Percentiles rank a stretch among this genome's conserved stretches.
phyloP scores from a whole-genome alignment of 2,329 filamentous ascomycete genomes.

The Colletotrichum australisinense region DNA sequence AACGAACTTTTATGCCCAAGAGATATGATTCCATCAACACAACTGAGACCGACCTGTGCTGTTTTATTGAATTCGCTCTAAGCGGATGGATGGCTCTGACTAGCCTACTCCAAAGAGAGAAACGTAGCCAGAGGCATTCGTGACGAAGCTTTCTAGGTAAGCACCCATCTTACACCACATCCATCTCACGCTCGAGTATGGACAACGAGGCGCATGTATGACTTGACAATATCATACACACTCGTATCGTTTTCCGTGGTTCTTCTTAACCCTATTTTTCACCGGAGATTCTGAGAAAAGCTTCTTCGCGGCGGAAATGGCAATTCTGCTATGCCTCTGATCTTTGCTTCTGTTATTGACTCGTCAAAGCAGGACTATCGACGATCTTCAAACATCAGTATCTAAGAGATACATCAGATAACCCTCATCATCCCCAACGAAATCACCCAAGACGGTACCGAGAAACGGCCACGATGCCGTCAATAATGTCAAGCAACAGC shows the following conservation, averaged over 20 bases:
- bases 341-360: not conserved
- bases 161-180: not conserved
- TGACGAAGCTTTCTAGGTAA: too few species aligned
- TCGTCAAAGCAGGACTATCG: not conserved
- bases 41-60: not conserved
- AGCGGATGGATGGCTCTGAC: too few species aligned
- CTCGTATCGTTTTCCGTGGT: not conserved
- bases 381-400: not conserved
- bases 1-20: not conserved
- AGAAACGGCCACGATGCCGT: not conserved
- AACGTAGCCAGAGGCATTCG: too few species aligned
- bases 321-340: not conserved
- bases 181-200: not conserved
- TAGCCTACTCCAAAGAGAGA: too few species aligned
- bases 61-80: too few species aligned
- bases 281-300: not conserved
- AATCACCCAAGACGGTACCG: not conserved
- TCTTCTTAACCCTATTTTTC: too few species aligned
- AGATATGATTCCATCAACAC: not conserved
- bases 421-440: not conserved
- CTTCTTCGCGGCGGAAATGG: too few species aligned
- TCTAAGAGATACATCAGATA: not conserved
- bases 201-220: not conserved
- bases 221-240: not conserved
- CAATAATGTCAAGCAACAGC: not conserved